phyloP scores from a whole-genome alignment of 345 rosid species.

The Barbarea vulgaris region DNA sequence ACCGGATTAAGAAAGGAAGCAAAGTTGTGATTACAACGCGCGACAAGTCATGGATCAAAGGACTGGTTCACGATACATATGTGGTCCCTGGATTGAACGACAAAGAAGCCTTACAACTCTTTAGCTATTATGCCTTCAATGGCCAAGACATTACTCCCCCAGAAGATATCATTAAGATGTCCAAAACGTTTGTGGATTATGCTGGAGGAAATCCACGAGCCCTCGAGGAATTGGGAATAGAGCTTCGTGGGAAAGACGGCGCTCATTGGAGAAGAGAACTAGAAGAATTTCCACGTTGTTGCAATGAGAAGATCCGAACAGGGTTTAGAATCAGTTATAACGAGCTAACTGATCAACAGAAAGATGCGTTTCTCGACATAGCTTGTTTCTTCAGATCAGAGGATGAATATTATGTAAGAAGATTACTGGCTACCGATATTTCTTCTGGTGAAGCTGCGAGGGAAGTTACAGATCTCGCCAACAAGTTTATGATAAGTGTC shows the following conservation, averaged over 20 bases:
- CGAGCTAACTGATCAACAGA: background rate
- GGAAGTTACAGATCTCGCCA: background rate
- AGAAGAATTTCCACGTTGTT: background rate
- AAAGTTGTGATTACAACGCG: slow-evolving; percentile 21
- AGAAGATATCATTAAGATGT: background rate
- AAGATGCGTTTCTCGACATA: slow-evolving; percentile 42
- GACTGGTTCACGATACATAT: background rate
- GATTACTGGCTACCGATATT: background rate
- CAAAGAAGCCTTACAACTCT: slow-evolving; percentile 5
- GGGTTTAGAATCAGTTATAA: slow-evolving; percentile 35
- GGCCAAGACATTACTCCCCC: background rate
- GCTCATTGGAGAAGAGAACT: slow-evolving; percentile 22
- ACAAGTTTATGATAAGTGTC: slow-evolving; percentile 31
- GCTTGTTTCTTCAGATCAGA: slow-evolving; percentile 41
- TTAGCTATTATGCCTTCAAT: slow-evolving; percentile 3
- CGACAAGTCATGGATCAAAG: slow-evolving; percentile 7
- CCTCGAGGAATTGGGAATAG: slow-evolving; percentile 32
- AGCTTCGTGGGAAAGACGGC: background rate
- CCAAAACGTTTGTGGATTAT: background rate
- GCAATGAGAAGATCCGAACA: background rate
- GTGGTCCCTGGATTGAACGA: background rate
- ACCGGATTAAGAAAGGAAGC: slow-evolving; percentile 11
- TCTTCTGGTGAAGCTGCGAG: background rate
- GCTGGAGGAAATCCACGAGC: slow-evolving; percentile 42
- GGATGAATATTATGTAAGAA: background rate